Evolutionary conservation across 352 stramenopile genomes (phyloP).

Genomic region (Pythium biforme): DNA sequence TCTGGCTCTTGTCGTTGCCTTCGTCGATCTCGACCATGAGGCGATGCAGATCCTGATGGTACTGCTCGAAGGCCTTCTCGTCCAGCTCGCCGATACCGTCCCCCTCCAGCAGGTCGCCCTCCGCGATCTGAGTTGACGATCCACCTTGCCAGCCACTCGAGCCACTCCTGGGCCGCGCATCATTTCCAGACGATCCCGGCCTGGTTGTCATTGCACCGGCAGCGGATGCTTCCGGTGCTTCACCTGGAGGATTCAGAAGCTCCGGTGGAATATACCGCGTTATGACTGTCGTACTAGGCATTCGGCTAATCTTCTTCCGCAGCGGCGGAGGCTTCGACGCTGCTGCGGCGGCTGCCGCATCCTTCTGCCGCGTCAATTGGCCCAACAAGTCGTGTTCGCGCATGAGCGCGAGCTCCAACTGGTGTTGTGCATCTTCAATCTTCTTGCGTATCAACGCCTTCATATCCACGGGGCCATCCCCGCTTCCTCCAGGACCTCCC

Average conservation of each 20-base stretch:
- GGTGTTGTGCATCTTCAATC: conserved; percentile 40
- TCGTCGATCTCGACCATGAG: conserved; percentile 69
- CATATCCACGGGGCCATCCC: conserved; percentile 28
- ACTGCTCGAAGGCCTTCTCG: conserved; percentile 65
- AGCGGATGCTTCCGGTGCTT: neutral
- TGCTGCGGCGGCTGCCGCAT: neutral
- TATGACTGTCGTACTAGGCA: conserved; percentile 66
- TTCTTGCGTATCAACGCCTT: conserved; percentile 46
- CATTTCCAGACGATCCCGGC: neutral
- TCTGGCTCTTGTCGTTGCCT: conserved; percentile 47
- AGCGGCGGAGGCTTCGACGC: conserved; percentile 26
- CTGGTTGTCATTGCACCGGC: no score
- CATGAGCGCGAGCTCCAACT: conserved; percentile 66
- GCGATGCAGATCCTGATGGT: conserved; percentile 64
- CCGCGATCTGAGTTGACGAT: neutral
- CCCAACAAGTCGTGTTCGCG: conserved; percentile 63
- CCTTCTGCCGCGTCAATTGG: conserved; percentile 29
- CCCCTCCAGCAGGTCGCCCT: conserved; percentile 2
- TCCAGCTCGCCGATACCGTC: conserved; percentile 40
- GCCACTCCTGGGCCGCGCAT: neutral
- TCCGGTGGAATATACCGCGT: conserved; percentile 36
- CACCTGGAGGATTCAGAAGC: neutral
- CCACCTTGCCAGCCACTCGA: neutral
- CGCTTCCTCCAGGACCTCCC: conserved; percentile 3
- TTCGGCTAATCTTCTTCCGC: conserved; percentile 54